Evolutionary conservation across 768 basidiomycete genomes (phyloP).

Genomic region (Leccinum obscurum): DNA sequence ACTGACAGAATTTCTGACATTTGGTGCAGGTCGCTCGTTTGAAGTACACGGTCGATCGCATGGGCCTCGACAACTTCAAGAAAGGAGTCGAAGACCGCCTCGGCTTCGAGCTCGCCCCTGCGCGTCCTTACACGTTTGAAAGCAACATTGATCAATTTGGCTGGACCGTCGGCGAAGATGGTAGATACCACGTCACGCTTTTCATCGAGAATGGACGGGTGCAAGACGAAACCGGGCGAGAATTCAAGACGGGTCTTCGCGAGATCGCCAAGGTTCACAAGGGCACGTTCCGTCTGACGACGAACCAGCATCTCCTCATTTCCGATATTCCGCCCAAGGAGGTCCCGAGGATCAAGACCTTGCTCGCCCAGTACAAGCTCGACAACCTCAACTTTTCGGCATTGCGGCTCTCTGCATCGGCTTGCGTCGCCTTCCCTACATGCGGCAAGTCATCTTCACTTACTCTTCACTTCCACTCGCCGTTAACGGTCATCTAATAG

Average conservation of each 20-base stretch:
- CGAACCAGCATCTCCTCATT: constrained; percentile 92
- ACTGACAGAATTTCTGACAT: constrained; percentile 13
- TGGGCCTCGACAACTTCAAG: constrained; percentile 87
- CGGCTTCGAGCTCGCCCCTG: constrained; percentile 73
- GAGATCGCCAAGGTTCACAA: constrained; percentile 96
- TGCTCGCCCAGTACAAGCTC: constrained; percentile 84
- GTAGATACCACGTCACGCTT: constrained; percentile 86
- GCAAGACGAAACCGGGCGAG: constrained; percentile 86
- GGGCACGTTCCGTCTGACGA: constrained; percentile 89
- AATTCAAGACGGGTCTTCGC: constrained; percentile 77
- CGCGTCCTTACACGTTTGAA: constrained; percentile 78
- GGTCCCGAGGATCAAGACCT: constrained; percentile 69
- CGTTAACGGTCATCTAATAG: constrained; percentile 27
- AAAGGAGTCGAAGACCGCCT: constrained; percentile 87
- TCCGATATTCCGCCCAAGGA: constrained; percentile 79
- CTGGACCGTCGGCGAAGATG: constrained; percentile 87
- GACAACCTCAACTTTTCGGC: constrained; percentile 83
- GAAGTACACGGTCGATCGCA: constrained; percentile 96
- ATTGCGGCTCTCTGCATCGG: constrained; percentile 84
- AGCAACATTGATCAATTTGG: constrained; percentile 93
- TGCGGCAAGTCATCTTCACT: constrained; percentile 52
- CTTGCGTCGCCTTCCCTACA: constrained; percentile 97
- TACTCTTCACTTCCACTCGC: neutral
- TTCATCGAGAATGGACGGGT: constrained; percentile 98
- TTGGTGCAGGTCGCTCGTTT: constrained; percentile 74